A percentile compares a stretch with the other conserved stretches of the same genome.
Evolutionary conservation across 2,329 filamentous ascomycete species (phyloP).

Genomic region (Epichloe coenophiala): DNA sequence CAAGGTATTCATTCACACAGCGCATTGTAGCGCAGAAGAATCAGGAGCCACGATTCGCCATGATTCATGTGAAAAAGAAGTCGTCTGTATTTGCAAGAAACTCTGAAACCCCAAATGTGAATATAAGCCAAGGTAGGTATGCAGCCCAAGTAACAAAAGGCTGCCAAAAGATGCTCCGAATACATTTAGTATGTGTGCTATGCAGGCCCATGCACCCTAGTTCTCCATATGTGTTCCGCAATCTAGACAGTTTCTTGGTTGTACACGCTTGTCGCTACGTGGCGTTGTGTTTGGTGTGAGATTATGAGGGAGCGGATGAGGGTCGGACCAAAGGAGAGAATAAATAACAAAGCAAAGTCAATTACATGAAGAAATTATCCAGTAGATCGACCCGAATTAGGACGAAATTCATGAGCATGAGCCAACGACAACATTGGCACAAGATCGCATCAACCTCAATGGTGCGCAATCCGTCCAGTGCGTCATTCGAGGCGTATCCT

Average conservation of each 20-base stretch:
- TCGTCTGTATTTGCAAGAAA: background rate
- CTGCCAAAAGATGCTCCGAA: background rate
- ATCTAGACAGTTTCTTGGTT: background rate
- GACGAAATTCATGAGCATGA: background rate
- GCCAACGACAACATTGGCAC: background rate
- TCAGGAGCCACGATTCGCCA: no score
- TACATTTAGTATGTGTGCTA: background rate
- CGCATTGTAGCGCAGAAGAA: no score
- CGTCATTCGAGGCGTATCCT: background rate
- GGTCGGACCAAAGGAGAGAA: background rate
- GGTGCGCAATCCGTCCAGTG: background rate
- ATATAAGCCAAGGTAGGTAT: background rate
- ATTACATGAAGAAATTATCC: background rate
- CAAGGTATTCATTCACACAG: background rate
- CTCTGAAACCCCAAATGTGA: background rate
- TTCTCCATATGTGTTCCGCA: background rate
- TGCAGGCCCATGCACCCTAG: background rate
- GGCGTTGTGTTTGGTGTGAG: background rate
- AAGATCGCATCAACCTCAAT: background rate
- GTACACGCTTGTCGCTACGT: background rate
- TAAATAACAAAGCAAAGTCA: background rate
- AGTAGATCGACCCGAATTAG: background rate
- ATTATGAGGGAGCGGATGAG: background rate
- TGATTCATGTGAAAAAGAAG: background rate
- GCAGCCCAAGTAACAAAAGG: background rate